Percentiles rank a stretch among this genome's conserved stretches.
phyloP scores from a whole-genome alignment of 192 early-diverging fungal genomes.

The Bifiguratus adelaidae region DNA sequence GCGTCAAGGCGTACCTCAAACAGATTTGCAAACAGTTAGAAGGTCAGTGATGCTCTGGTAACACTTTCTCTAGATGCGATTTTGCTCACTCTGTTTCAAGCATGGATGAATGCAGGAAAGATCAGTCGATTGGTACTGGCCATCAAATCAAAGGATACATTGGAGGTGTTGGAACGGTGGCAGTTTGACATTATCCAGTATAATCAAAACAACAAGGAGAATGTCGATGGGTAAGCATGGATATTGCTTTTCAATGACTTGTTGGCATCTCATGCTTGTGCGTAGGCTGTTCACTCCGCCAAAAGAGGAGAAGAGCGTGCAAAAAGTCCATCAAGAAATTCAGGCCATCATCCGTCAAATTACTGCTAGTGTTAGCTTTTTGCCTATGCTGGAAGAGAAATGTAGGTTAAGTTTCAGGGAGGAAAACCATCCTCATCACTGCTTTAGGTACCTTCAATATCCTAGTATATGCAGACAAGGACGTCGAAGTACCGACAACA shows the following conservation, averaged over 20 bases:
- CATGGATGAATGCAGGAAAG: constrained; percentile 62
- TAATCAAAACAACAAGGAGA: constrained; percentile 11
- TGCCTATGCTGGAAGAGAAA: constrained; percentile 79
- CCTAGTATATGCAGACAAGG: constrained; percentile 76
- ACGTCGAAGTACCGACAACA: constrained; percentile 72
- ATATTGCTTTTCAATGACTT: not conserved
- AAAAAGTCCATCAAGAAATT: constrained; percentile 65
- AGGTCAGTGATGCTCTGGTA: constrained; percentile 29
- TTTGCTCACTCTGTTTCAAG: constrained; percentile 14
- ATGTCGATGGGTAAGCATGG: not conserved
- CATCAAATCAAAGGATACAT: constrained; percentile 73
- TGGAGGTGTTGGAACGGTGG: constrained; percentile 85
- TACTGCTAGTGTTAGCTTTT: constrained; percentile 78
- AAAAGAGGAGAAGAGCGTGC: constrained; percentile 35
- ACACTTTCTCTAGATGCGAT: not conserved
- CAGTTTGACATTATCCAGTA: constrained; percentile 83
- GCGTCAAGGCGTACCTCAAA: constrained; percentile 61
- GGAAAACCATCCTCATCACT: not conserved
- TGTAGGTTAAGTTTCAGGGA: constrained; percentile 36
- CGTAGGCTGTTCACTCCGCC: not conserved
- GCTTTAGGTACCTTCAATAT: constrained; percentile 81
- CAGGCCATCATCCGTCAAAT: constrained; percentile 89
- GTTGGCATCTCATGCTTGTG: not conserved
- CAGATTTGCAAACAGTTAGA: constrained; percentile 73
- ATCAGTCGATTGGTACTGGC: constrained; percentile 82